These are phyloP conservation scores for Scutellaria minor DNA, from an alignment of 257 asterid genomes.

Conservation along the genomic window DNA sequence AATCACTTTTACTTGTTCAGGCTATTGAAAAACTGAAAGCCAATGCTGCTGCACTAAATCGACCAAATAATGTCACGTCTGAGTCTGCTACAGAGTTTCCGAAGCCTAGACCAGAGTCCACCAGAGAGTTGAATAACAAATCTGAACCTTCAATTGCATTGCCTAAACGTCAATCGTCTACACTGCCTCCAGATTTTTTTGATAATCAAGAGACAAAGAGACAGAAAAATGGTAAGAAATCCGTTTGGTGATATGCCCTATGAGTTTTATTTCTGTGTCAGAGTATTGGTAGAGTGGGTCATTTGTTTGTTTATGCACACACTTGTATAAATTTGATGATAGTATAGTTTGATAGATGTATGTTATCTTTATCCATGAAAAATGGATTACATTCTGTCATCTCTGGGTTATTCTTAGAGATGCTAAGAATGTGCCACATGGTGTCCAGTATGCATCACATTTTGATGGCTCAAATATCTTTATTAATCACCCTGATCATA, in stretches of 20 bases:
- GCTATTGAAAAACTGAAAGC: slow-evolving; percentile 79
- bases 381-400: background rate
- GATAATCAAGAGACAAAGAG: slow-evolving; percentile 69
- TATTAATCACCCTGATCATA: background rate
- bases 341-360: background rate
- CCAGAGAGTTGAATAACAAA: slow-evolving; percentile 43
- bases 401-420: background rate
- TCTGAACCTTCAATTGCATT: slow-evolving; percentile 52
- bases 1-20: slow-evolving; percentile 46
- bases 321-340: background rate
- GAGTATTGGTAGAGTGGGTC: slow-evolving; percentile 1
- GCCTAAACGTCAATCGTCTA: slow-evolving; percentile 54
- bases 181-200: slow-evolving; percentile 77
- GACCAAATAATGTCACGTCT: slow-evolving; percentile 43
- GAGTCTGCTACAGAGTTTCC: slow-evolving; percentile 55
- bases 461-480: background rate
- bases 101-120: slow-evolving; percentile 50
- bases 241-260: slow-evolving; percentile 21
- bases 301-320: slow-evolving; percentile 2
- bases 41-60: slow-evolving; percentile 64
- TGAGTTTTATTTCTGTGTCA: slow-evolving; percentile 24
- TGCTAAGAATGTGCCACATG: slow-evolving; percentile 2
- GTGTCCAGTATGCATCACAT: background rate
- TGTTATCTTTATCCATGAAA: slow-evolving; percentile 5
- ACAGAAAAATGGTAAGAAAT: slow-evolving; percentile 67